Base-by-base conservation (phyloP, 2,329 filamentous ascomycete genomes). In the Hypomyces perniciosus region DNA sequence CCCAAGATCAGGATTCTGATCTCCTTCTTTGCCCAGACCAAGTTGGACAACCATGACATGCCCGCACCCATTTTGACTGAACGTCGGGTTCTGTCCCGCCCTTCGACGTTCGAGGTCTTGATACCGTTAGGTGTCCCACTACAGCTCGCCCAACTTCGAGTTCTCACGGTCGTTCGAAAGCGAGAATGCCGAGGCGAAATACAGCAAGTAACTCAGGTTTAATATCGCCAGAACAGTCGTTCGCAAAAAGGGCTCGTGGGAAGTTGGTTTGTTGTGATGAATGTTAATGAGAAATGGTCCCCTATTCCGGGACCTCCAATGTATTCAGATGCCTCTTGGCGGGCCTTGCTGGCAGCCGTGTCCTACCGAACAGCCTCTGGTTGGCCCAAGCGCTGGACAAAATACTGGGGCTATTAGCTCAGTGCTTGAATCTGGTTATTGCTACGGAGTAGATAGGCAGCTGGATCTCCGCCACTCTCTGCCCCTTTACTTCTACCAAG, bases 1-100 rank as follows among this genome's bases (percentile, higher is more conserved):
- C 91, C 91, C 54, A 96, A 74, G 60, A 96, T 96, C 69, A 99
- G 73, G 73, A 99, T 99, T 62, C 93, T 79, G 58, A 96, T 96
- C 75, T 99, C 93, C 76, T 97, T 99, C 78, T 97, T 97, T 39
- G 88, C 76, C 85, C 87, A 97, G 56, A 95, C 63, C 55, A 95
- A 74, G 70, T 74, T 72, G 48, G 86, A 88, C 62, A 90, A 75
- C 81, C 82, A 85, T 68, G 82, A 85, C 67, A 85, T 73, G 62
- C 77, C 76, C 59, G 79, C 75, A 63, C 82, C 82, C 82, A 85
- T 85, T 52, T 70, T 80, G 70, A 54, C 52, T 30, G 8, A 20
- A 20, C 20, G 20, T 20, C 20, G 20, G 12, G 33, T 35, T 6
- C 8, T 37, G 44, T 46, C 12, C n/a, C 3, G 12, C 3, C n/a